phyloP scores from a whole-genome alignment of 352 stramenopile species.

The Phytophthora fragariae region DNA sequence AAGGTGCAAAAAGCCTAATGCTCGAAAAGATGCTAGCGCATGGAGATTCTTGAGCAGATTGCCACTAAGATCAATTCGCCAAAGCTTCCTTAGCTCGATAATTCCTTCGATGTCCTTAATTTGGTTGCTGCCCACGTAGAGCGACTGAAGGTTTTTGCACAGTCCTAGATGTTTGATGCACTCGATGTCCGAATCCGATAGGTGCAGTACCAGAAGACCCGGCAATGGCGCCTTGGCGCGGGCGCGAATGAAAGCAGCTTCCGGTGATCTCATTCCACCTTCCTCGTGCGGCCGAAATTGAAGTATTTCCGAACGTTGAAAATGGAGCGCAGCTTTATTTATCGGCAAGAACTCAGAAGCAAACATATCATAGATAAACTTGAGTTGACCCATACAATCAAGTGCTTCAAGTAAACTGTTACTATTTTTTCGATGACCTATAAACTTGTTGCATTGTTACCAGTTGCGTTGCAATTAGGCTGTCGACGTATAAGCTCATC shows the following conservation, averaged over 20 bases:
- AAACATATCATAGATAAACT: no score
- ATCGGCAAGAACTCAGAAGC: neutral
- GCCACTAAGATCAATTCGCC: slow-evolving; percentile 60
- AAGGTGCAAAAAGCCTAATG: slow-evolving; percentile 66
- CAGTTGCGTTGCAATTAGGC: no score
- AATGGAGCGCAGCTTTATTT: slow-evolving; percentile 22
- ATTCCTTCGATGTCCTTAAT: slow-evolving; percentile 56
- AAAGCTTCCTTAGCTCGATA: slow-evolving; percentile 48
- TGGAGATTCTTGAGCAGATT: slow-evolving; percentile 54
- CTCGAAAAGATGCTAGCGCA: slow-evolving; percentile 53
- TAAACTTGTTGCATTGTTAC: no score
- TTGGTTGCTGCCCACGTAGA: slow-evolving; percentile 64
- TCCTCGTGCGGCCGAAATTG: slow-evolving; percentile 12
- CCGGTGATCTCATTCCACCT: slow-evolving; percentile 49
- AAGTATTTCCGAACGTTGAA: slow-evolving; percentile 17
- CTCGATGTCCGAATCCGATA: slow-evolving; percentile 60
- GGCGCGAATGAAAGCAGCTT: slow-evolving; percentile 54
- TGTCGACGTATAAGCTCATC: no score
- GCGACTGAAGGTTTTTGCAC: slow-evolving; percentile 51
- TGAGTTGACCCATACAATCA: no score
- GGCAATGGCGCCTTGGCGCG: slow-evolving; percentile 61
- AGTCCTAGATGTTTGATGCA: slow-evolving; percentile 57
- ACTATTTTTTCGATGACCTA: no score
- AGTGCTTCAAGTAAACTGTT: no score
- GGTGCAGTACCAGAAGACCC: slow-evolving; percentile 57